Conservation (phyloP, 1,139 yeast species). For the Zygosaccharomyces sapae region DNA sequence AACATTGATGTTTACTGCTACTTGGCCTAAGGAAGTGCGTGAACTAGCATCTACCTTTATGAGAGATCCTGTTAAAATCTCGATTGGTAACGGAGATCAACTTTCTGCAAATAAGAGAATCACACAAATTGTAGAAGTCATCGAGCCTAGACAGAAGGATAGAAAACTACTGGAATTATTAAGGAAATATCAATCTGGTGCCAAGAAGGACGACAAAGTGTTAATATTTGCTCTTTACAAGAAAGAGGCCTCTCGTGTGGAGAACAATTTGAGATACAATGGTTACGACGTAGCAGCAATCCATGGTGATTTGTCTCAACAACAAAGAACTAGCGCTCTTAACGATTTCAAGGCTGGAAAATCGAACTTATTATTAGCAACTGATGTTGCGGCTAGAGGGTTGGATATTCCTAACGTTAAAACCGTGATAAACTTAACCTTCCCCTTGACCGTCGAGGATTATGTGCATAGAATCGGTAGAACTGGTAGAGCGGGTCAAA, state of each 20-base stretch:
- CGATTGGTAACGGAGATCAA: slow-evolving; percentile 93
- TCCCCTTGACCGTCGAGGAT: slow-evolving; percentile 97
- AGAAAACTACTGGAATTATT: slow-evolving; percentile 66
- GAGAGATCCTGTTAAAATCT: slow-evolving; percentile 78
- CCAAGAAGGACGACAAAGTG: slow-evolving; percentile 68
- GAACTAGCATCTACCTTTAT: slow-evolving; percentile 86
- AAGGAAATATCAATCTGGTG: slow-evolving; percentile 67
- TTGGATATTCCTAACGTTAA: slow-evolving; percentile 96
- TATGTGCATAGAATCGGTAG: slow-evolving; percentile 98
- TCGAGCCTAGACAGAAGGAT: slow-evolving; percentile 81
- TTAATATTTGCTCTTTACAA: slow-evolving; percentile 91
- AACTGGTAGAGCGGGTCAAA: slow-evolving; percentile 97
- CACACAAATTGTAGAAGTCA: slow-evolving; percentile 87
- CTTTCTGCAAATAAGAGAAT: slow-evolving; percentile 90
- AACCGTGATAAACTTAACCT: slow-evolving; percentile 90
- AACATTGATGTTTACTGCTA: slow-evolving; percentile 96
- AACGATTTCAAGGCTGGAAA: slow-evolving; percentile 80
- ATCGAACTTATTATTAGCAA: slow-evolving; percentile 76
- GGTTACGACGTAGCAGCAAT: slow-evolving; percentile 86
- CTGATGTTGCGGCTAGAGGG: slow-evolving; percentile 99
- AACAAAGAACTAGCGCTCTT: slow-evolving; percentile 84
- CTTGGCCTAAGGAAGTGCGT: slow-evolving; percentile 97
- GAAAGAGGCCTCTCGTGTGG: slow-evolving; percentile 93
- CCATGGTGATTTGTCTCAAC: slow-evolving; percentile 93
- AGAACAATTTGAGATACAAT: slow-evolving; percentile 63